A percentile compares a stretch with the other conserved stretches of the same genome.
phyloP scores from a whole-genome alignment of 768 basidiomycete species.

The Mycena polygramma region DNA sequence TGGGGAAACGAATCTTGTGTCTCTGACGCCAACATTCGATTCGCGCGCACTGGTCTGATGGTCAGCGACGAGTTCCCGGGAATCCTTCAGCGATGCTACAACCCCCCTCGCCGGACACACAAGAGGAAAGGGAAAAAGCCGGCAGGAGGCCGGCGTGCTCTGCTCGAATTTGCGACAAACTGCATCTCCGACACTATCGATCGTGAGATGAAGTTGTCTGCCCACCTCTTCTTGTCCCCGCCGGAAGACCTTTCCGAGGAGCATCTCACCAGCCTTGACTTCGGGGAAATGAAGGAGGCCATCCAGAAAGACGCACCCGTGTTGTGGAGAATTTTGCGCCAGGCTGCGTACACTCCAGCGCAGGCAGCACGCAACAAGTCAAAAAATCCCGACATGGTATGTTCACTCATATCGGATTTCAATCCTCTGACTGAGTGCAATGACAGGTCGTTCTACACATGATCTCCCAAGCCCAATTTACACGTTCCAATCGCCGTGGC shows the following conservation, averaged over 20 bases:
- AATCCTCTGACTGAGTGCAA: no score
- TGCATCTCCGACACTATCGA: no score
- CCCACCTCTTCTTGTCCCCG: neutral
- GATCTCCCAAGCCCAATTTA: slow-evolving; percentile 35
- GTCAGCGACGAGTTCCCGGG: neutral
- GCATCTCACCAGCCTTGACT: neutral
- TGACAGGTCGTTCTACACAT: slow-evolving; percentile 14
- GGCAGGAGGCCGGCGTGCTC: no score
- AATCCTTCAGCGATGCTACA: neutral
- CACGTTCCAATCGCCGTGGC: slow-evolving; percentile 29
- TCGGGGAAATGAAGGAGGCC: neutral
- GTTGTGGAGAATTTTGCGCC: neutral
- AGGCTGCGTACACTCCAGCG: neutral
- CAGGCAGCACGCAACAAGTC: neutral
- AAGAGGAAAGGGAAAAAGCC: no score
- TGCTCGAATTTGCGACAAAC: no score
- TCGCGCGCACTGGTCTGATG: neutral
- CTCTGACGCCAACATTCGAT: neutral
- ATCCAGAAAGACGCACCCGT: neutral
- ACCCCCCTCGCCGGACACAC: neutral
- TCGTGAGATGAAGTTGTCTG: neutral
- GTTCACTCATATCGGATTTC: no score
- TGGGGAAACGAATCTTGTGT: neutral
- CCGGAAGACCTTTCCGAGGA: neutral
- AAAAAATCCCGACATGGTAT: neutral